Percentiles rank a stretch among this genome's conserved stretches.
Evolutionary conservation across 139 green algal species (phyloP).

Genomic region (Pedinophyceae sp.): DNA sequence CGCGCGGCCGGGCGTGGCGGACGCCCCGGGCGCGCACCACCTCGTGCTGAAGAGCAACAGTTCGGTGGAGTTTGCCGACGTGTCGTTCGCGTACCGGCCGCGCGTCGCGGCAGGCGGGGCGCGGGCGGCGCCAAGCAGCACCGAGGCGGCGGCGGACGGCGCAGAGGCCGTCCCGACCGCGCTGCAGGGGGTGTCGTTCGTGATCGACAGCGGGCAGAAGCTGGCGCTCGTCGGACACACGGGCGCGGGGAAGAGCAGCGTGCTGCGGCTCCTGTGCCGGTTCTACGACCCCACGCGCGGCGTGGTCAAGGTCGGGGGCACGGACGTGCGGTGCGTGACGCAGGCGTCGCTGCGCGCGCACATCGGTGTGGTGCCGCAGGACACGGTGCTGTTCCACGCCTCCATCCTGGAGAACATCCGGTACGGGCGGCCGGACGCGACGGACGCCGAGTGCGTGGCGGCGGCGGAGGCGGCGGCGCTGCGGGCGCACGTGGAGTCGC

Average conservation of each 20-base stretch:
- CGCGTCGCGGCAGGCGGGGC: no score
- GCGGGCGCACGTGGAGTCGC: not conserved
- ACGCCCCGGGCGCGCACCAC: no score
- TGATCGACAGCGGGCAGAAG: not conserved
- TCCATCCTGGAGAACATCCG: conserved; percentile 32
- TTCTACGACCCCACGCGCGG: conserved; percentile 3
- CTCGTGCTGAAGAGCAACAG: no score
- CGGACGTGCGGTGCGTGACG: conserved; percentile 13
- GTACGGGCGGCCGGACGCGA: conserved; percentile 18
- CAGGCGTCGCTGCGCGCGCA: conserved; percentile 14
- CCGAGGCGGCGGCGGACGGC: no score
- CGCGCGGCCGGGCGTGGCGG: no score
- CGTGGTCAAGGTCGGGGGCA: conserved; percentile 9
- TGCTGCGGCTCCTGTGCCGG: conserved; percentile 14
- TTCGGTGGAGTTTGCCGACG: no score
- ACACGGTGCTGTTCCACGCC: conserved; percentile 37
- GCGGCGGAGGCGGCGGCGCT: conserved; percentile 1
- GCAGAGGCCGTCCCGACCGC: no score
- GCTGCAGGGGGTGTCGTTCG: not conserved
- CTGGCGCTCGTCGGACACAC: conserved; percentile 3
- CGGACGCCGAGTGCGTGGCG: conserved; percentile 6
- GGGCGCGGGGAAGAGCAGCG: not conserved
- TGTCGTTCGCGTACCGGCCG: no score
- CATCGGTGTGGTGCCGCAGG: conserved; percentile 35
- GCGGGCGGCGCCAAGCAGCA: no score